These are phyloP conservation scores for Xylariomycetidae sp. DNA, from an alignment of 2,329 filamentous ascomycete species.

Conservation along the genomic window DNA sequence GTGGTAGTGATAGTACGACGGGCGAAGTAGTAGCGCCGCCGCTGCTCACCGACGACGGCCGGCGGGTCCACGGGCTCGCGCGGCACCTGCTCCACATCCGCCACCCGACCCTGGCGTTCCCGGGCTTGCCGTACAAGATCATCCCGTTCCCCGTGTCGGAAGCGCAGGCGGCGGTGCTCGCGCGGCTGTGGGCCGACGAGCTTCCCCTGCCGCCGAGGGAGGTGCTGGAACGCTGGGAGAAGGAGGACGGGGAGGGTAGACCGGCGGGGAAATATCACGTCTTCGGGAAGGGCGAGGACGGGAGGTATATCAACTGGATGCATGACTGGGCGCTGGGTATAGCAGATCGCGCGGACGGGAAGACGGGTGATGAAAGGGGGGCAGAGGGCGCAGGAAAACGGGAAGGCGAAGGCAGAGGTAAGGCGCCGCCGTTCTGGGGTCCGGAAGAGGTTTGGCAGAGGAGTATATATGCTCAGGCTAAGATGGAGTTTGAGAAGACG, in stretches of 20 bases:
- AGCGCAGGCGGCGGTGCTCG: slow-evolving; percentile 71
- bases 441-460: slow-evolving; percentile 69
- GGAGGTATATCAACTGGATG: slow-evolving; percentile 64
- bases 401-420: slow-evolving; percentile 50
- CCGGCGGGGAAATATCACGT: slow-evolving; percentile 48
- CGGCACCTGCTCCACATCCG: slow-evolving; percentile 73
- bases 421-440: slow-evolving; percentile 67
- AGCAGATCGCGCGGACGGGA: slow-evolving; percentile 25
- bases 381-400: neutral
- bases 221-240: slow-evolving; percentile 70
- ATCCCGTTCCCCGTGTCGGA: slow-evolving; percentile 84
- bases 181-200: slow-evolving; percentile 70
- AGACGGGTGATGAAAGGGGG: neutral
- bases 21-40: no score
- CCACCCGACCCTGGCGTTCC: slow-evolving; percentile 74
- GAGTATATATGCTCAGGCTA: slow-evolving; percentile 62
- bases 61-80: slow-evolving; percentile 67
- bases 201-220: slow-evolving; percentile 57
- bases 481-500: slow-evolving; percentile 63
- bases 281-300: slow-evolving; percentile 55
- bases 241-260: slow-evolving; percentile 48
- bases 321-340: slow-evolving; percentile 59
- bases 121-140: slow-evolving; percentile 72
- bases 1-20: no score
- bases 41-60: slow-evolving; percentile 62